These are phyloP conservation scores for Russula foetens DNA, from an alignment of 768 basidiomycete species.

Conservation along the genomic window DNA sequence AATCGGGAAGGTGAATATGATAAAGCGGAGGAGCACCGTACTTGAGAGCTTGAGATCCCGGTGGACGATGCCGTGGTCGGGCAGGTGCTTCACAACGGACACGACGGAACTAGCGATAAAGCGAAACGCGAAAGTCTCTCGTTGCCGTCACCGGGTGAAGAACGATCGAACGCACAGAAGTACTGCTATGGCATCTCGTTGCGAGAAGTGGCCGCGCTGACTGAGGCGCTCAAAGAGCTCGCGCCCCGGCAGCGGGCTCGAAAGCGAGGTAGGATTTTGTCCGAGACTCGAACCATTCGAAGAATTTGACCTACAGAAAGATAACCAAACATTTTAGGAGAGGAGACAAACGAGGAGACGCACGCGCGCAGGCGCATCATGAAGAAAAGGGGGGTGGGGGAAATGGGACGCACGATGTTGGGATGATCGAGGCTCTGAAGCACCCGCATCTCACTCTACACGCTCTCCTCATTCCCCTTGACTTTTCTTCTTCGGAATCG, in stretches of 20 bases:
- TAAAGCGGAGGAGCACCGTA: too few relatives aligned
- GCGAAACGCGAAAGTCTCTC: background rate
- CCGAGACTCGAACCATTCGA: constrained; percentile 92
- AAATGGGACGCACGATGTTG: constrained; percentile 60
- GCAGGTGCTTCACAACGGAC: constrained; percentile 80
- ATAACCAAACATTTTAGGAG: background rate
- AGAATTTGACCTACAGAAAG: constrained; percentile 76
- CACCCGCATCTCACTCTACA: constrained; percentile 93
- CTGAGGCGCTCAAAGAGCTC: constrained; percentile 90
- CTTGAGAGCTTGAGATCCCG: too few relatives aligned
- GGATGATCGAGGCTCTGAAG: constrained; percentile 83
- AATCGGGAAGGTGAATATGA: too few relatives aligned
- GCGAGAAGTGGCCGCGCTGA: constrained; percentile 85
- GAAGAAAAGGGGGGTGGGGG: constrained; percentile 5
- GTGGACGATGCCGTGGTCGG: constrained; percentile 75
- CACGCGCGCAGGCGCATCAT: background rate
- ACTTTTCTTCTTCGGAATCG: constrained; percentile 93
- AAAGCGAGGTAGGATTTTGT: constrained; percentile 93
- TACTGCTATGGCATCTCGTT: constrained; percentile 78
- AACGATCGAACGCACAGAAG: constrained; percentile 41
- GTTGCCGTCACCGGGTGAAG: too few relatives aligned
- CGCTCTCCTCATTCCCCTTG: constrained; percentile 79
- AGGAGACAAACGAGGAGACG: background rate
- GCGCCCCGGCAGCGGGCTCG: constrained; percentile 87
- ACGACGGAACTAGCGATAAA: constrained; percentile 54